A percentile compares a stretch with the other conserved stretches of the same genome.
Conservation (phyloP, 257 asterid species). For the Vinca minor region DNA sequence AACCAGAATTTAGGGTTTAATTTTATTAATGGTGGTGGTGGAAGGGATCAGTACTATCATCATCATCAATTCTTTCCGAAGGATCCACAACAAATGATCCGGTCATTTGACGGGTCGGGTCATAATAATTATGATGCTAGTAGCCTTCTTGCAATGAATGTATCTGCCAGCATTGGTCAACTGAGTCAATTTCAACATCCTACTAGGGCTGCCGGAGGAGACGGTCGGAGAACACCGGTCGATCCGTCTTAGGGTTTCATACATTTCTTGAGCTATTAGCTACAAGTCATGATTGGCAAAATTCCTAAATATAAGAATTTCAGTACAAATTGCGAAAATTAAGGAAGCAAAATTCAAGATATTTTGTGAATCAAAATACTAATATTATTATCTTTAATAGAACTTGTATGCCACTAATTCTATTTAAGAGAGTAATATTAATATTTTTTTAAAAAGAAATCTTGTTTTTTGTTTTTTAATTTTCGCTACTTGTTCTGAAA, state of each 20-base stretch:
- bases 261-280: conserved; percentile 5
- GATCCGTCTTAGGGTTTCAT: conserved; percentile 58
- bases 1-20: conserved; percentile 27
- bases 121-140: conserved; percentile 41
- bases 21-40: conserved; percentile 22
- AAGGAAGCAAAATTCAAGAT: too few relatives aligned
- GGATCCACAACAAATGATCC: conserved; percentile 41
- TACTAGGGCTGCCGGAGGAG: conserved; percentile 52
- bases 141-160: conserved; percentile 62
- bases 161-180: conserved; percentile 54
- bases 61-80: conserved; percentile 33
- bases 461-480: too few relatives aligned
- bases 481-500: too few relatives aligned
- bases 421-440: too few relatives aligned
- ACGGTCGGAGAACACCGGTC: conserved; percentile 74
- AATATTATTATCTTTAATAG: too few relatives aligned
- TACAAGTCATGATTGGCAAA: too few relatives aligned
- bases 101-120: conserved; percentile 19
- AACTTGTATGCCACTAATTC: too few relatives aligned
- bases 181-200: conserved; percentile 80
- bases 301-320: too few relatives aligned
- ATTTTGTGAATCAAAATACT: too few relatives aligned
- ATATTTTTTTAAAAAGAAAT: too few relatives aligned
- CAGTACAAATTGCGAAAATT: too few relatives aligned
- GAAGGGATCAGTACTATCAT: conserved; percentile 22